Percentiles rank a stretch among this genome's conserved stretches.
These are phyloP conservation scores for Suillus weaverae DNA, from an alignment of 768 basidiomycete genomes.

Conservation along the genomic window DNA sequence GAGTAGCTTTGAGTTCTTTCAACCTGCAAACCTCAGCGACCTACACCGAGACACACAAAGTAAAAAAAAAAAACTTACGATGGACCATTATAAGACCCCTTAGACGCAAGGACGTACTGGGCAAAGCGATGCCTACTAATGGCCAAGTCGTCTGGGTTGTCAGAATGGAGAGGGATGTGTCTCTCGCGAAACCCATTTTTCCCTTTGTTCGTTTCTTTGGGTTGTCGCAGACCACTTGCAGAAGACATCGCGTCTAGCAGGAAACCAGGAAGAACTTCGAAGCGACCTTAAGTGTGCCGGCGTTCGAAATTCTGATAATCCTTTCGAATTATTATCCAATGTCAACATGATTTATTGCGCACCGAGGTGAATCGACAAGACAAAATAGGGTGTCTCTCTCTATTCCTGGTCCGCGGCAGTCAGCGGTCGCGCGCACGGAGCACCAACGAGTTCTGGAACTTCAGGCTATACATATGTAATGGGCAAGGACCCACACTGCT, in stretches of 20 bases:
- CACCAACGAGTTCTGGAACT: too few species aligned
- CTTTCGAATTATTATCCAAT: too few species aligned
- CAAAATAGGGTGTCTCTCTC: too few species aligned
- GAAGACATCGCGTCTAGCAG: conserved; percentile 9
- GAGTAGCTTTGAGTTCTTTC: conserved; percentile 22
- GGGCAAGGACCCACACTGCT: too few species aligned
- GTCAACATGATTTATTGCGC: too few species aligned
- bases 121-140: conserved; percentile 37
- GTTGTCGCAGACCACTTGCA: conserved; percentile 12
- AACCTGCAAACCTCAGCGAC: conserved; percentile 21
- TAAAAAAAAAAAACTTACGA: conserved; percentile 31
- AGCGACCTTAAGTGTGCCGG: too few species aligned
- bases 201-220: conserved; percentile 9
- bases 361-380: too few species aligned
- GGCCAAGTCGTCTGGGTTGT: conserved; percentile 24
- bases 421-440: too few species aligned
- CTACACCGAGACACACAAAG: not conserved
- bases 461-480: too few species aligned
- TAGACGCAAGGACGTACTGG: conserved; percentile 41
- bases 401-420: too few species aligned
- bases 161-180: conserved; percentile 10
- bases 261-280: too few species aligned
- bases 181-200: conserved; percentile 29
- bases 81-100: conserved; percentile 36
- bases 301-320: too few species aligned